These are phyloP conservation scores for Didymella keratinophila DNA, from an alignment of 2,329 filamentous ascomycete species.

Conservation along the genomic window DNA sequence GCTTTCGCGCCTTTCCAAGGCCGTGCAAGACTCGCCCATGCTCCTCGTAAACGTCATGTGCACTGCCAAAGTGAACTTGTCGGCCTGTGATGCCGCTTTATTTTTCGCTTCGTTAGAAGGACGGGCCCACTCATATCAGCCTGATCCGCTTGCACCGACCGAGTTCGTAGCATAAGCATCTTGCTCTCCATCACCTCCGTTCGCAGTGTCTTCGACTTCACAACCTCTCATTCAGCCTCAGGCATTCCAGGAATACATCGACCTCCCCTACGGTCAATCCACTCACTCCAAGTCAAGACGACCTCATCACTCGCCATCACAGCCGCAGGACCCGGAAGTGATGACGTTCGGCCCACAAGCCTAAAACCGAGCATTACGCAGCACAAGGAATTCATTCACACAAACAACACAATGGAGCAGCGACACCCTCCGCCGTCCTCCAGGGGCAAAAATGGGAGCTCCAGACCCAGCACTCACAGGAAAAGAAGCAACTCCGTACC, in stretches of 20 bases:
- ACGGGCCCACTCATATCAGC: slow-evolving; percentile 39
- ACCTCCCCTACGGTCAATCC: not conserved
- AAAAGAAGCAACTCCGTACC: slow-evolving; percentile 49
- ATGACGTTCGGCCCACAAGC: slow-evolving; percentile 32
- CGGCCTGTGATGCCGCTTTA: slow-evolving; percentile 33
- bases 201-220: slow-evolving; percentile 29
- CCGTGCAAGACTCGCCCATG: slow-evolving; percentile 40
- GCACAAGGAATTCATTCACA: slow-evolving; percentile 2
- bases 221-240: slow-evolving; percentile 10
- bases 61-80: slow-evolving; percentile 27
- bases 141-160: slow-evolving; percentile 27
- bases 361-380: slow-evolving; percentile 25
- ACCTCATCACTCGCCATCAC: slow-evolving; percentile 15
- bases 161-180: slow-evolving; percentile 19
- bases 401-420: slow-evolving; percentile 33
- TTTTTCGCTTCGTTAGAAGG: slow-evolving; percentile 39
- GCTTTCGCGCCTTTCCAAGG: slow-evolving; percentile 29
- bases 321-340: slow-evolving; percentile 28
- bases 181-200: slow-evolving; percentile 29
- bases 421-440: slow-evolving; percentile 36
- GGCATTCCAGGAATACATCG: slow-evolving; percentile 1
- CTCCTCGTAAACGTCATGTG: slow-evolving; percentile 49
- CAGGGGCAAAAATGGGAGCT: slow-evolving; percentile 22
- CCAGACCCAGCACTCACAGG: slow-evolving; percentile 36
- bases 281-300: slow-evolving; percentile 7